Base-by-base conservation (phyloP, 495 filamentous ascomycete species). In the Talaromyces thailandensis region DNA sequence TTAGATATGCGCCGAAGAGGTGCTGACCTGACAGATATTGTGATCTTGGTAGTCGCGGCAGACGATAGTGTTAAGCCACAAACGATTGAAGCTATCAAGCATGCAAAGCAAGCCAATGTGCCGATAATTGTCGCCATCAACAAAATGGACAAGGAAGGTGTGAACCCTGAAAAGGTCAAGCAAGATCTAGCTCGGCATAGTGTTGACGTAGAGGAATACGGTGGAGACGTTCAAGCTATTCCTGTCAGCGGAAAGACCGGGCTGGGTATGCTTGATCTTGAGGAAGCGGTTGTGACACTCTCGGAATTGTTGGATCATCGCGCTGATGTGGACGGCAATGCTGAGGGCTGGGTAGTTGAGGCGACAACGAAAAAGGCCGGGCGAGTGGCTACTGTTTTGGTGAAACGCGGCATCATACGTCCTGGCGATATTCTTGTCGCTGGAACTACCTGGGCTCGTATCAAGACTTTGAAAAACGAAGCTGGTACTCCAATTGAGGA, bases 101-200 rank as follows among this genome's bases (percentile, higher is more conserved):
- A 98, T 67, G 94, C 95, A 4, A 88, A 88, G 55, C 79, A 81
- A n/a, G 92, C 95, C 31, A 88, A 88, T 61, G 95, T 98, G 1
- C 93, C 94, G 12, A 93, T 99, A 56, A 95, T 98, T 60, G 95
- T 98, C 18, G 95, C 95, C n/a, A 91, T 96, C 74, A 99, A 92
- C 77, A 99, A 99, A 72, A 84, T 96, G 53, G 95, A 99, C 73
- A 96, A 93, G 73, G 85, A 88, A 64, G 86, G 87, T 40, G 83
- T 89, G 21, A 84, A 92, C 64, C 71, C 88, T 14, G 88, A 97
- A 45, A 82, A 82, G 24, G 93, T 97, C 61, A 97, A 96, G 72
- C 80, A 85, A 60, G 95, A 98, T 71, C 84, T 99, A 28, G 84
- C 89, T 7, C 76, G 83, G n/a, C 82, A 96, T 64, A 90, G 89